Percentiles rank a stretch among this genome's conserved stretches.
These are phyloP conservation scores for Zygosaccharomyces kombuchaensis DNA, from an alignment of 805 yeast species.

Conservation along the genomic window DNA sequence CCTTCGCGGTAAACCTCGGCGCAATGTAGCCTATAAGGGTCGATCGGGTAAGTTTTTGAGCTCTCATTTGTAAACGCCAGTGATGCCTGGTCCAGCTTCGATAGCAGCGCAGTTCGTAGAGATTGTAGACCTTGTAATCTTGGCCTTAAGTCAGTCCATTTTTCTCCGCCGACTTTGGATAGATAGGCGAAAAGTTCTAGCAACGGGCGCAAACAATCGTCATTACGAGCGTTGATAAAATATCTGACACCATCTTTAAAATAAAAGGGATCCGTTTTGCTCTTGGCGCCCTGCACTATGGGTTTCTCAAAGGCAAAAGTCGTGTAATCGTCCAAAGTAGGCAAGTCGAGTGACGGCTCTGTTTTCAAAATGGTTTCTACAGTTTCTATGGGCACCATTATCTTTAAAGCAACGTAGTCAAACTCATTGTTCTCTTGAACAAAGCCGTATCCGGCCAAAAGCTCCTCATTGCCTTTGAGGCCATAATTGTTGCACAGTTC, in stretches of 20 bases:
- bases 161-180: slow-evolving; percentile 36
- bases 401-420: slow-evolving; percentile 59
- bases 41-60: slow-evolving; percentile 10
- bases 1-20: slow-evolving; percentile 46
- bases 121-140: slow-evolving; percentile 54
- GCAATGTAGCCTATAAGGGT: slow-evolving; percentile 19
- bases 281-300: slow-evolving; percentile 1
- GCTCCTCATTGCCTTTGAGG: slow-evolving; percentile 83
- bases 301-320: slow-evolving; percentile 36
- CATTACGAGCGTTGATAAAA: slow-evolving; percentile 29
- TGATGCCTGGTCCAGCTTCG: slow-evolving; percentile 37
- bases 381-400: slow-evolving; percentile 41
- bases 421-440: slow-evolving; percentile 50
- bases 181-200: slow-evolving; percentile 33
- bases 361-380: slow-evolving; percentile 33
- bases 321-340: slow-evolving; percentile 39
- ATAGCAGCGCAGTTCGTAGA: slow-evolving; percentile 49
- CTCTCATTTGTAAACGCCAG: slow-evolving; percentile 8
- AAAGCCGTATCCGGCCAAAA: slow-evolving; percentile 63
- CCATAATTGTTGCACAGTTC: slow-evolving; percentile 84
- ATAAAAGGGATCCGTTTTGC: slow-evolving; percentile 9
- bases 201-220: slow-evolving; percentile 20
- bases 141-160: slow-evolving; percentile 44
- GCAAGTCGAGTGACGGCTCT: slow-evolving; percentile 36
- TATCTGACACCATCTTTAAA: slow-evolving; percentile 34